Conservation (phyloP, 2,329 filamentous ascomycete genomes). For the Elsinoe fawcettii region DNA sequence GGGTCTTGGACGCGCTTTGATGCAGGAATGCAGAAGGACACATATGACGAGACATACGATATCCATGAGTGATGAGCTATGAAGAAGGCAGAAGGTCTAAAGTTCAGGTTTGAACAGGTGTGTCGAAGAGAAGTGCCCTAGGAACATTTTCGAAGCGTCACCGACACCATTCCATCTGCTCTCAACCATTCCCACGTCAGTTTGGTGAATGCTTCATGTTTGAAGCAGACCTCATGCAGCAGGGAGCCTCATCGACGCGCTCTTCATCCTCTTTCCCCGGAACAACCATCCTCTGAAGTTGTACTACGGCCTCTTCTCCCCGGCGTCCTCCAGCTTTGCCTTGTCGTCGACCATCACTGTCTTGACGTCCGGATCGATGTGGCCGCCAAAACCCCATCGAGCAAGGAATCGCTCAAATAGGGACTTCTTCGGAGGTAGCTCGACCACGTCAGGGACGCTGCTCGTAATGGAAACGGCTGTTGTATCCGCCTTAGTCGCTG, state of each 20-base stretch:
- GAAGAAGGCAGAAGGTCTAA: neutral
- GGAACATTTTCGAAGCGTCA: neutral
- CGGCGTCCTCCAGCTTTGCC: constrained; percentile 2
- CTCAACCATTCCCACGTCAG: neutral
- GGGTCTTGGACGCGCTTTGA: constrained; percentile 19
- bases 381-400: constrained; percentile 7
- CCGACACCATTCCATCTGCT: neutral
- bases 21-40: neutral
- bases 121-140: neutral
- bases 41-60: neutral
- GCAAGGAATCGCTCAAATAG: neutral
- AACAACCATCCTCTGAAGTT: constrained; percentile 9
- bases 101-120: neutral
- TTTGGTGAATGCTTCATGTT: neutral
- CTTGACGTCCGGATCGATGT: constrained; percentile 1
- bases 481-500: neutral
- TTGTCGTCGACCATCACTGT: neutral
- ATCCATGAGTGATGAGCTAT: neutral
- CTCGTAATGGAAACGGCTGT: neutral
- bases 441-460: neutral
- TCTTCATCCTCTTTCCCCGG: neutral
- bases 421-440: neutral
- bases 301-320: constrained; percentile 10
- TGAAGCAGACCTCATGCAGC: neutral
- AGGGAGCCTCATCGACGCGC: neutral